phyloP scores from a whole-genome alignment of 2,329 filamentous ascomycete species.

The Botrytis hyacinthi region DNA sequence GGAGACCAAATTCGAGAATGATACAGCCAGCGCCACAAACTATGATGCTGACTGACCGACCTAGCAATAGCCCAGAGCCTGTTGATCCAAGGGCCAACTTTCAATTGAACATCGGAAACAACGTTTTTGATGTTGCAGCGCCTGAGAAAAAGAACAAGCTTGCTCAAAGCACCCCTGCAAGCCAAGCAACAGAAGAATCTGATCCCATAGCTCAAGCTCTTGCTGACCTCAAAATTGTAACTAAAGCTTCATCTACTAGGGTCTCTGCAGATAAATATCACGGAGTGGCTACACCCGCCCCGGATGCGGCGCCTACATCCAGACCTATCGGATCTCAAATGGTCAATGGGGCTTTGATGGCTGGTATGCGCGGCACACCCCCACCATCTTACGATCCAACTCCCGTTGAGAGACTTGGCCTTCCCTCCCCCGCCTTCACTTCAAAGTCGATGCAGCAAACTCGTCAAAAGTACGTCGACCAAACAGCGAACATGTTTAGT shows the following conservation, averaged over 20 bases:
- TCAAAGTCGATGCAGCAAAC: conserved; percentile 94
- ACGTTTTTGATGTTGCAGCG: conserved; percentile 88
- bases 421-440: conserved; percentile 88
- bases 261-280: conserved; percentile 95
- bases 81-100: conserved; percentile 91
- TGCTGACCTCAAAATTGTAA: conserved; percentile 85
- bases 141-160: conserved; percentile 60
- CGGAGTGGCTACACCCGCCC: conserved; percentile 82
- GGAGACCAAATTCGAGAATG: conserved; percentile 43
- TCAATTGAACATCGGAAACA: conserved; percentile 91
- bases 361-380: conserved; percentile 69
- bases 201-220: conserved; percentile 92
- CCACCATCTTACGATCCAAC: conserved; percentile 79
- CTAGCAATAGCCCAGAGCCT: conserved; percentile 72
- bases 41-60: conserved; percentile 41
- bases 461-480: conserved; percentile 80
- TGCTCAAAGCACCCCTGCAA: conserved; percentile 38
- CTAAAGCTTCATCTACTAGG: conserved; percentile 76
- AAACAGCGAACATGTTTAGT: conserved; percentile 77
- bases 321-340: conserved; percentile 45
- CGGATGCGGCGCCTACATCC: conserved; percentile 45
- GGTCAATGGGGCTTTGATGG: conserved; percentile 46
- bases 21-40: conserved; percentile 26
- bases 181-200: conserved; percentile 56
- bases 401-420: conserved; percentile 73